Conservation (phyloP, 768 basidiomycete species). For the Dioszegia hungarica region DNA sequence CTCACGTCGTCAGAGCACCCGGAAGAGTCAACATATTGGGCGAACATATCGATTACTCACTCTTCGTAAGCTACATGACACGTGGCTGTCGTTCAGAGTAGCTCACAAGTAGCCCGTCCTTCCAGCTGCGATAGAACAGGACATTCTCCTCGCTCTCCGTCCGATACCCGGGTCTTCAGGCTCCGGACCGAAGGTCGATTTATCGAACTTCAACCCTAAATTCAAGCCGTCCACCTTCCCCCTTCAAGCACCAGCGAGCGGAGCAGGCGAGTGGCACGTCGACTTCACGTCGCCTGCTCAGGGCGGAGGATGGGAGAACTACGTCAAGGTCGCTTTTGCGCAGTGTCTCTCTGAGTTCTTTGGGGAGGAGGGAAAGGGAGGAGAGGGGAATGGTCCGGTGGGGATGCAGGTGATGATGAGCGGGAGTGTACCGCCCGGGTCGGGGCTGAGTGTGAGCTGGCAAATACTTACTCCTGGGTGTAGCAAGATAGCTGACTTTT, state of each 20-base stretch:
- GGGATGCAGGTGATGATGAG: constrained; percentile 71
- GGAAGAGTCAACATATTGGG: constrained; percentile 43
- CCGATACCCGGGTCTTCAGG: neutral
- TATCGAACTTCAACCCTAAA: constrained; percentile 7
- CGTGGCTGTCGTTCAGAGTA: neutral
- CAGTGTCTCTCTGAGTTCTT: constrained; percentile 21
- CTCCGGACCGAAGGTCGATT: constrained; percentile 13
- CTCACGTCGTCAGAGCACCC: constrained; percentile 35
- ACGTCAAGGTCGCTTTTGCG: constrained; percentile 64
- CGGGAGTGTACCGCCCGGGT: constrained; percentile 79
- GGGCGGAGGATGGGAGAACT: constrained; percentile 76
- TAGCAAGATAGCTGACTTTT: neutral
- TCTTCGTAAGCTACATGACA: constrained; percentile 18
- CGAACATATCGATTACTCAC: constrained; percentile 46
- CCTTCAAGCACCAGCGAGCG: constrained; percentile 18
- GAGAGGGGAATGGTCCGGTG: constrained; percentile 51
- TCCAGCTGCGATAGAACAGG: constrained; percentile 77
- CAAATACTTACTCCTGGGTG: neutral
- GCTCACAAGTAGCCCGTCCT: constrained; percentile 60
- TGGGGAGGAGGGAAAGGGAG: neutral
- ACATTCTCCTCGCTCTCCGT: constrained; percentile 72
- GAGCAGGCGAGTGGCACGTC: constrained; percentile 61
- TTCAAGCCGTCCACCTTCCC: constrained; percentile 8
- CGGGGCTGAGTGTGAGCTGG: constrained; percentile 76
- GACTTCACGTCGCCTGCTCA: constrained; percentile 61